These are phyloP conservation scores for Rhododendron ovatum DNA, from an alignment of 148 eudicot species.

Conservation along the genomic window DNA sequence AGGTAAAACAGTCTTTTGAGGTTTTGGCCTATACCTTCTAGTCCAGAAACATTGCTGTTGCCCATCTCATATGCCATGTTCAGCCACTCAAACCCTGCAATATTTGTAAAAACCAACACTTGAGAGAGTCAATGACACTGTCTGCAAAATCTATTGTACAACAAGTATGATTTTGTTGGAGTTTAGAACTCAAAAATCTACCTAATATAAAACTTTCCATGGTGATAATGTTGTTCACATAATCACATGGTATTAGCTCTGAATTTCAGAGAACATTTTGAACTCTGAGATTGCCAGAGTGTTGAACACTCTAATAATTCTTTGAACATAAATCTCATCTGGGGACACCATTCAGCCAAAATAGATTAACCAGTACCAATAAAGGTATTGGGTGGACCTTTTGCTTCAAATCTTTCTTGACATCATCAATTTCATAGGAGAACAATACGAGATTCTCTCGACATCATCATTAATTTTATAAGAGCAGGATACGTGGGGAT, in stretches of 20 bases:
- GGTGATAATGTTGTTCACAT: constrained; percentile 12
- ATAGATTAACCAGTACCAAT: not conserved
- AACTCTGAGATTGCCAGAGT: constrained; percentile 16
- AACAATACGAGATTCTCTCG: not conserved
- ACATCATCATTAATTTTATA: too few species aligned
- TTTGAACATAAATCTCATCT: constrained; percentile 20
- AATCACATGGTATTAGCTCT: constrained; percentile 19
- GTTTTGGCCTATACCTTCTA: constrained; percentile 18
- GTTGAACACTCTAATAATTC: constrained; percentile 13
- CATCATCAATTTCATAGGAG: not conserved
- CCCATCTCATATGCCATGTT: constrained; percentile 32
- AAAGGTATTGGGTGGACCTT: not conserved
- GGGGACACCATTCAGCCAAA: constrained; percentile 1
- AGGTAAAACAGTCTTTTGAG: too few species aligned
- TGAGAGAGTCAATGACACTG: not conserved
- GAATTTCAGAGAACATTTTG: constrained; percentile 16
- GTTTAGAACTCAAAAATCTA: constrained; percentile 1
- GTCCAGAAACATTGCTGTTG: constrained; percentile 25
- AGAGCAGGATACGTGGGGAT: not conserved
- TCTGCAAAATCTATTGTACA: not conserved
- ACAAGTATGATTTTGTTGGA: not conserved
- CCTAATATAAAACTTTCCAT: not conserved
- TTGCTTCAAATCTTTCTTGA: not conserved
- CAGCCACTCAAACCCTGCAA: constrained; percentile 15
- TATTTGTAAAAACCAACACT: not conserved